Conservation (phyloP, 768 basidiomycete species). For the Auricularia auricula-judae region DNA sequence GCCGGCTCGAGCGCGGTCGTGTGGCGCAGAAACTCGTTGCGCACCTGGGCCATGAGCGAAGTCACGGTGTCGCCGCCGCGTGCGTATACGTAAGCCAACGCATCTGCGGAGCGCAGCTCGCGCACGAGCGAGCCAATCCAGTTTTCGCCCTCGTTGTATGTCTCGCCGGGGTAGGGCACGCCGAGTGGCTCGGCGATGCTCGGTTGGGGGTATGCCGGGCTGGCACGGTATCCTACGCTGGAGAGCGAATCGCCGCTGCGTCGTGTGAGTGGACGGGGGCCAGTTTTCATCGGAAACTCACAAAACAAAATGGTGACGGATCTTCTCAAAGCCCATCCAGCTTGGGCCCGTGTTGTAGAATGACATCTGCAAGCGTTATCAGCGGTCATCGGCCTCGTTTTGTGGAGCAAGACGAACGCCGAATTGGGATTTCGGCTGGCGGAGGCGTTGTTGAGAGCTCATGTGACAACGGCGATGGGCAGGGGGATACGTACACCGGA, state of each 20-base stretch:
- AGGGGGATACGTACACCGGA: neutral
- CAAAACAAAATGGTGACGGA: neutral
- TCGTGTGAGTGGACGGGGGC: neutral
- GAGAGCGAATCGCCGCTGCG: neutral
- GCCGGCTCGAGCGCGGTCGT: neutral
- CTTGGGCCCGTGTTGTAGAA: neutral
- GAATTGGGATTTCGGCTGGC: neutral
- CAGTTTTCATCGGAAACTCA: neutral
- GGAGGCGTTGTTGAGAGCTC: neutral
- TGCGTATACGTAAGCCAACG: slow-evolving; percentile 3
- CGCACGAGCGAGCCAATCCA: neutral
- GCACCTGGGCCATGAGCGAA: neutral
- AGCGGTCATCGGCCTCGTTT: neutral
- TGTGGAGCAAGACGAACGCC: neutral
- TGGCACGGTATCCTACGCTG: neutral
- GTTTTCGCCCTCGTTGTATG: neutral
- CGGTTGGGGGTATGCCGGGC: neutral
- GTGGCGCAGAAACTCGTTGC: slow-evolving; percentile 2
- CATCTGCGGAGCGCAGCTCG: neutral
- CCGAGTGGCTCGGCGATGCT: neutral
- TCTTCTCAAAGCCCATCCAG: neutral
- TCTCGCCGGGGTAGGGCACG: neutral
- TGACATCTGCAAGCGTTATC: neutral
- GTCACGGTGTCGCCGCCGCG: neutral
- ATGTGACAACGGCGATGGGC: neutral